Evolutionary conservation across 129 eudicot genomes (phyloP).

Genomic region (Saussurea involucrata): DNA sequence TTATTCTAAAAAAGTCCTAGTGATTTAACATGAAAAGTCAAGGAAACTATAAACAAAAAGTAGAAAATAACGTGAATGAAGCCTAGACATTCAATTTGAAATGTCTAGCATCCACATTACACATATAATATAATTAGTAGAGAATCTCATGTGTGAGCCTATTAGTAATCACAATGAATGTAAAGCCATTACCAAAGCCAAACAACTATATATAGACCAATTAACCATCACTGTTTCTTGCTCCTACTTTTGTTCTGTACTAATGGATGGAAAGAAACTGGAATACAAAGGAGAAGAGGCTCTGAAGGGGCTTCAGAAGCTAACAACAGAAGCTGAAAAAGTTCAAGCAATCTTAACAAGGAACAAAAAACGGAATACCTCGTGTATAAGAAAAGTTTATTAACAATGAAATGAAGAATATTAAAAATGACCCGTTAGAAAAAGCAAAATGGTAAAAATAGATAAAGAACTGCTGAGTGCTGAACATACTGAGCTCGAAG

Average conservation of each 20-base stretch:
- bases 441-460: no score
- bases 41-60: neutral
- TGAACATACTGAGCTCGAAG: no score
- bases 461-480: no score
- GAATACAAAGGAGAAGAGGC: conserved; percentile 88
- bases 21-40: neutral
- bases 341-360: conserved; percentile 63
- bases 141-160: conserved; percentile 23
- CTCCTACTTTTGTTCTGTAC: neutral
- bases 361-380: conserved; percentile 68
- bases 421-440: no score
- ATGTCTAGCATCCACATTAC: conserved; percentile 12
- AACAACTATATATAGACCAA: conserved; percentile 42
- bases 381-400: no score
- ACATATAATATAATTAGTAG: conserved; percentile 20
- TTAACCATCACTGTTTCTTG: neutral
- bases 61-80: conserved; percentile 16
- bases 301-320: conserved; percentile 64
- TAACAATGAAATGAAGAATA: no score
- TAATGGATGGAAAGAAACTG: conserved; percentile 74
- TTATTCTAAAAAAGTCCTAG: neutral
- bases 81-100: conserved; percentile 8
- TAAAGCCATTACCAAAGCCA: conserved; percentile 16
- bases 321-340: conserved; percentile 51
- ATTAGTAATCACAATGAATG: conserved; percentile 7